Conservation (phyloP, 1,284 basidiomycete genomes). For the Ustilago tritici region DNA sequence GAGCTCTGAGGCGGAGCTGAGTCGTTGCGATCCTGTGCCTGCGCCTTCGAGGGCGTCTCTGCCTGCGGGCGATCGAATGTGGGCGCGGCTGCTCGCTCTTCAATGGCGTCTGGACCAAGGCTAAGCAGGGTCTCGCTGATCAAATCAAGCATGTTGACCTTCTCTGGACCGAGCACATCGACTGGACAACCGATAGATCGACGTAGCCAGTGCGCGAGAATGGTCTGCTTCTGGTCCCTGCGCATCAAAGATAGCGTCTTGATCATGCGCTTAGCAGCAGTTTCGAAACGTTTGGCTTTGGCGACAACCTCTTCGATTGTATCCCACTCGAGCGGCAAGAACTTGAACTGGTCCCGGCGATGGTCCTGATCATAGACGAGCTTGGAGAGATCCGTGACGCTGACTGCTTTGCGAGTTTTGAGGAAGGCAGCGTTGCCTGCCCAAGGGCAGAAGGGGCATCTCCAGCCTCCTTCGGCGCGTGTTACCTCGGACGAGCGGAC, state of each 20-base stretch:
- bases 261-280: constrained; percentile 53
- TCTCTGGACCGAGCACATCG: constrained; percentile 54
- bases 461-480: constrained; percentile 48
- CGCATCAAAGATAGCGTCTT: constrained; percentile 56
- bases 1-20: constrained; percentile 10
- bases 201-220: constrained; percentile 52
- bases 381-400: constrained; percentile 36
- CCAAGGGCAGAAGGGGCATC: constrained; percentile 61
- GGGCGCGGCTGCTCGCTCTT: constrained; percentile 3
- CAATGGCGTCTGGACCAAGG: constrained; percentile 14
- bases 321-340: constrained; percentile 52
- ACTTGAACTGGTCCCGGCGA: constrained; percentile 47
- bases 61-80: constrained; percentile 17
- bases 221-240: constrained; percentile 36
- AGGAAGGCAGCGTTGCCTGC: constrained; percentile 19
- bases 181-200: constrained; percentile 54
- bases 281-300: constrained; percentile 48
- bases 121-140: constrained; percentile 37
- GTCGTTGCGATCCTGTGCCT: constrained; percentile 25
- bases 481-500: constrained; percentile 29
- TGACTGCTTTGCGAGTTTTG: constrained; percentile 37
- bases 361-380: constrained; percentile 49
- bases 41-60: constrained; percentile 21
- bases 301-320: constrained; percentile 50
- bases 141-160: constrained; percentile 46